A percentile compares a stretch with the other conserved stretches of the same genome.
Evolutionary conservation across 345 rosid species (phyloP).

Genomic region (Hibiscus mutabilis): DNA sequence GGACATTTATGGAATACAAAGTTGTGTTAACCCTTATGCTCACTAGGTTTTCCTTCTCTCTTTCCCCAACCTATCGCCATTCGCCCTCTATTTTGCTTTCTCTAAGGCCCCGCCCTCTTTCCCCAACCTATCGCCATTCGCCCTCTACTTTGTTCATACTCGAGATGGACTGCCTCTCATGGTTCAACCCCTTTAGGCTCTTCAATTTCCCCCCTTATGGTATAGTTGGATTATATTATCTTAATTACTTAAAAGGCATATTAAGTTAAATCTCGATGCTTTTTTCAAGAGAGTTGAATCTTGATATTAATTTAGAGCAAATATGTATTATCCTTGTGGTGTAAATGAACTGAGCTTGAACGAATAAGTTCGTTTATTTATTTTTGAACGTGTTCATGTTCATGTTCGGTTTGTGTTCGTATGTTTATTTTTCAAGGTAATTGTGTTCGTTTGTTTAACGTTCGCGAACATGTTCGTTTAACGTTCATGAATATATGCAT

Average conservation of each 20-base stretch:
- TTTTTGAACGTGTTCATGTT: no score
- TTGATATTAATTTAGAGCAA: no score
- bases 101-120: conserved; percentile 76
- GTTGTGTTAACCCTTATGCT: conserved; percentile 54
- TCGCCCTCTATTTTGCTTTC: conserved; percentile 67
- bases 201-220: neutral
- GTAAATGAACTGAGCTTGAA: no score
- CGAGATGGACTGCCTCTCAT: conserved; percentile 61
- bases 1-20: conserved; percentile 76
- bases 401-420: no score
- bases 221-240: neutral
- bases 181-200: conserved; percentile 36
- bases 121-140: conserved; percentile 60
- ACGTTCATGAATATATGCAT: no score
- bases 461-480: no score
- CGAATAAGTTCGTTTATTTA: no score
- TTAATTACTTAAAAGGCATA: neutral
- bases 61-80: conserved; percentile 61
- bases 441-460: no score
- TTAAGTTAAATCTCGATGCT: neutral
- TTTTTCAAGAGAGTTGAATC: no score
- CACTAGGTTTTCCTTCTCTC: conserved; percentile 53
- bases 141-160: conserved; percentile 73
- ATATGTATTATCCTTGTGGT: no score
- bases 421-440: no score